Evolutionary conservation across 106 monocot species (phyloP).

Genomic region (Phalaenopsis equestris): DNA sequence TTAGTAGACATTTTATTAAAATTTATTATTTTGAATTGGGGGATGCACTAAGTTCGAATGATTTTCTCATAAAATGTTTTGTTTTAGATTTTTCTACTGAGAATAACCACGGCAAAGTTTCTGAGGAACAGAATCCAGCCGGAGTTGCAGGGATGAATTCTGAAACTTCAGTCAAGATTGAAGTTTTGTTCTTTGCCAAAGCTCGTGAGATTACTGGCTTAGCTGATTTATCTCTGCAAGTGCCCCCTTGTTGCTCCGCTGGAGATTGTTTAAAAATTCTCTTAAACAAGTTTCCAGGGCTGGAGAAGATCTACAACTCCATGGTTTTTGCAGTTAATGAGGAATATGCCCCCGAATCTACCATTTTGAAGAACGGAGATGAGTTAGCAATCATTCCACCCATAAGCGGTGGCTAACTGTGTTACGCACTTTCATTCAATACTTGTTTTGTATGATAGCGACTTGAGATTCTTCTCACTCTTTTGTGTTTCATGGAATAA

Average conservation of each 20-base stretch:
- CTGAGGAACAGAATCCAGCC: not conserved
- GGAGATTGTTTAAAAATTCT: conserved; percentile 51
- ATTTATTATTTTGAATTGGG: not conserved
- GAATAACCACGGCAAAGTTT: not conserved
- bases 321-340: conserved; percentile 81
- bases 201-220: conserved; percentile 76
- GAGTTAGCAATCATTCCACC: conserved; percentile 98
- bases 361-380: conserved; percentile 50
- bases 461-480: too few species aligned
- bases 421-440: not conserved
- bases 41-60: not conserved
- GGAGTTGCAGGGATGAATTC: not conserved
- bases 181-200: conserved; percentile 83
- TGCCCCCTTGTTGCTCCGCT: conserved; percentile 51
- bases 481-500: too few species aligned
- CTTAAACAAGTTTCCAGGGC: conserved; percentile 37
- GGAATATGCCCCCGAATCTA: conserved; percentile 62
- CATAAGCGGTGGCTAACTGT: conserved; percentile 67
- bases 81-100: not conserved
- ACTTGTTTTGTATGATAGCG: too few species aligned
- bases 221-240: conserved; percentile 22
- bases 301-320: conserved; percentile 50
- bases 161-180: conserved; percentile 29
- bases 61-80: not conserved
- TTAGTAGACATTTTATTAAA: not conserved